Conservation (phyloP, 192 early-diverging fungal species). For the Podochytrium sp. region DNA sequence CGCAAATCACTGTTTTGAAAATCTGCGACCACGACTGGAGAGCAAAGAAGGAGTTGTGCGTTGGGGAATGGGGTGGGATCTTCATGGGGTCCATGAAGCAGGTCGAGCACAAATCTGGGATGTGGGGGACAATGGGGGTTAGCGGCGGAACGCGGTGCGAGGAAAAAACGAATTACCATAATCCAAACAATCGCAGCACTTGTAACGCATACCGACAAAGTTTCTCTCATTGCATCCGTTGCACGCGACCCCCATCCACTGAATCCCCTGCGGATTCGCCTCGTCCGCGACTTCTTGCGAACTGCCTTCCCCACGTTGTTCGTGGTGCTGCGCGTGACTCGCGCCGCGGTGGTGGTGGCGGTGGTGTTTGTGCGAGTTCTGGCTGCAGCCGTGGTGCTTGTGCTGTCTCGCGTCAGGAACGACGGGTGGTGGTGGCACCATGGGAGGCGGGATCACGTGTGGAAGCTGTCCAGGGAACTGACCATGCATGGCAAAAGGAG, state of each 20-base stretch:
- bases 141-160: background rate
- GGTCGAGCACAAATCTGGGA: slow-evolving; percentile 19
- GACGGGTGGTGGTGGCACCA: too few relatives aligned
- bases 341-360: too few relatives aligned
- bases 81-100: slow-evolving; percentile 1
- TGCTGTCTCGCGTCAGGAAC: too few relatives aligned
- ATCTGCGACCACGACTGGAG: slow-evolving; percentile 1
- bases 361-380: too few relatives aligned
- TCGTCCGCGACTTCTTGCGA: too few relatives aligned
- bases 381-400: too few relatives aligned
- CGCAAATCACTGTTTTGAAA: slow-evolving; percentile 22
- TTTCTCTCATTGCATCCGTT: slow-evolving; percentile 12
- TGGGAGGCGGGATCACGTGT: too few relatives aligned
- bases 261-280: too few relatives aligned
- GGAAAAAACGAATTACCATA: slow-evolving; percentile 15
- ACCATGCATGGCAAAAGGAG: background rate
- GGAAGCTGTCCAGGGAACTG: background rate
- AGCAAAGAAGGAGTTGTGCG: slow-evolving; percentile 16
- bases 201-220: slow-evolving; percentile 25
- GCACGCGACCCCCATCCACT: slow-evolving; percentile 19
- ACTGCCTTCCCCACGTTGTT: too few relatives aligned
- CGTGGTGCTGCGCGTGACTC: background rate
- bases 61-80: background rate
- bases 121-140: background rate
- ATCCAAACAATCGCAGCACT: slow-evolving; percentile 20